Base-by-base conservation (phyloP, 2,329 filamentous ascomycete species). In the Macrophomina tecta region DNA sequence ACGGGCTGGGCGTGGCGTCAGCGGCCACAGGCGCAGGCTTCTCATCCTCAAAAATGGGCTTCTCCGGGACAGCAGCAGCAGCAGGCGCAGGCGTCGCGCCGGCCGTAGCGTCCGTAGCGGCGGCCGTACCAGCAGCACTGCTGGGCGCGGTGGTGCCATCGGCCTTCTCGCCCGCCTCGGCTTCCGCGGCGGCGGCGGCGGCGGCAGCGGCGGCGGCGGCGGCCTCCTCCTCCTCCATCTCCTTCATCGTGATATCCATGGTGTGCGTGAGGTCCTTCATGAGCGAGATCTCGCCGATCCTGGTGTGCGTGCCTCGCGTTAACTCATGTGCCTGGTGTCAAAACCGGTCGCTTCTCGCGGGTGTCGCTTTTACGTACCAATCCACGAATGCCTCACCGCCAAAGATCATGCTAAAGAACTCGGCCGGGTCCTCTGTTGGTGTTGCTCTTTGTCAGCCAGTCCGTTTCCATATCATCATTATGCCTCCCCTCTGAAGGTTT, bases 321-420 rank as follows among this genome's bases (percentile, higher is more conserved):
- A 68, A 56, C 36, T 16, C 42, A 38, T 30, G 40, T 18, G 18
- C 12, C 40, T 8, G 52, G 23, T n/a, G 23, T 7, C 18, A 12
- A 34, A 23, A 23, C 23, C 23, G 23, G 12, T 38, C 34, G 12
- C 36, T 1, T 40, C 1, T 7, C n/a, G 56, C 14, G 53, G 11
- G 36, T 14, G 8, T 49, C 14, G 9, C 30, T 18, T 23, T n/a
- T 18, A n/a, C 71, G 49, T 77, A 81, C 80, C 95, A 93, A 83
- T 99, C 94, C 69, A 91, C 85, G 75, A 99, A 99, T 12, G 94
- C 93, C 73, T 97, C 94, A 68, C 95, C 95, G 72, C 95, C 95
- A 76, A 99, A 99, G 73, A 99, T 99, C 84, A 94, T 96, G 74
- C 91, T 91, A 82, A 99, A 99, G 86, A 99, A 99, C 81, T 99